Percentiles rank a stretch among this genome's conserved stretches.
Evolutionary conservation across 202 grass and related monocot species (phyloP).

Genomic region (Zoysia matrella): DNA sequence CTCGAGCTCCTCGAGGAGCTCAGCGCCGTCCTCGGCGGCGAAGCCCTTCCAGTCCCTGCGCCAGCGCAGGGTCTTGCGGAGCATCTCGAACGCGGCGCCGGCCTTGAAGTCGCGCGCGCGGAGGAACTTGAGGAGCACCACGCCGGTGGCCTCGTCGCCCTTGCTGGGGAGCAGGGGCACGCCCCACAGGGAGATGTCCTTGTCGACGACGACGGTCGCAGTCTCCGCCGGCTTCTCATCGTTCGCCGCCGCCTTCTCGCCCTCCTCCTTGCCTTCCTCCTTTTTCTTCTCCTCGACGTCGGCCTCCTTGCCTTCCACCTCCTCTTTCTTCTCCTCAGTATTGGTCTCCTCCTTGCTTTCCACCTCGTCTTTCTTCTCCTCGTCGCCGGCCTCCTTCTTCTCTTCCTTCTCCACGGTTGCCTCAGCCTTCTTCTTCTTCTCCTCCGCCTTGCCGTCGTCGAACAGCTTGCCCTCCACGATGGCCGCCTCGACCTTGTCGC

Average conservation of each 20-base stretch:
- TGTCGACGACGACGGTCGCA: conserved; percentile 23
- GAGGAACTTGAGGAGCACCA: conserved; percentile 96
- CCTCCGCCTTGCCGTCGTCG: conserved; percentile 34
- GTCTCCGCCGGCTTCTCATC: conserved; percentile 6
- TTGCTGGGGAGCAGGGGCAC: conserved; percentile 87
- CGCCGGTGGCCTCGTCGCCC: conserved; percentile 67
- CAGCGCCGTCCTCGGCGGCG: conserved; percentile 18
- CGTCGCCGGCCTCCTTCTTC: conserved; percentile 1
- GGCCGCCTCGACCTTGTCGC: conserved; percentile 75
- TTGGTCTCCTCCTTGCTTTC: conserved; percentile 14
- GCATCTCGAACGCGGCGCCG: conserved; percentile 86
- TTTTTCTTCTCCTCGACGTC: conserved; percentile 6
- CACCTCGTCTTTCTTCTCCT: conserved; percentile 31
- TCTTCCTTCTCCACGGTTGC: conserved; percentile 9
- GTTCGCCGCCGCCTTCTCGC: conserved; percentile 9
- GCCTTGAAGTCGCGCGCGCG: conserved; percentile 95
- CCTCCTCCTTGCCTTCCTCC: conserved; percentile 16
- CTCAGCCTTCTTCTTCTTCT: conserved; percentile 7
- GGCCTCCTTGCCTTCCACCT: not conserved
- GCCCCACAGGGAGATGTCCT: conserved; percentile 76
- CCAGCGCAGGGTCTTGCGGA: conserved; percentile 72
- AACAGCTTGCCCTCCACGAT: conserved; percentile 63
- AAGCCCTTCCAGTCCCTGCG: conserved; percentile 65
- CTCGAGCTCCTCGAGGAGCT: conserved; percentile 48
- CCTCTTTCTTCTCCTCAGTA: not conserved